Percentiles rank a stretch among this genome's conserved stretches.
Conservation (phyloP, 2,329 filamentous ascomycete species). For the Apiospora hydei region DNA sequence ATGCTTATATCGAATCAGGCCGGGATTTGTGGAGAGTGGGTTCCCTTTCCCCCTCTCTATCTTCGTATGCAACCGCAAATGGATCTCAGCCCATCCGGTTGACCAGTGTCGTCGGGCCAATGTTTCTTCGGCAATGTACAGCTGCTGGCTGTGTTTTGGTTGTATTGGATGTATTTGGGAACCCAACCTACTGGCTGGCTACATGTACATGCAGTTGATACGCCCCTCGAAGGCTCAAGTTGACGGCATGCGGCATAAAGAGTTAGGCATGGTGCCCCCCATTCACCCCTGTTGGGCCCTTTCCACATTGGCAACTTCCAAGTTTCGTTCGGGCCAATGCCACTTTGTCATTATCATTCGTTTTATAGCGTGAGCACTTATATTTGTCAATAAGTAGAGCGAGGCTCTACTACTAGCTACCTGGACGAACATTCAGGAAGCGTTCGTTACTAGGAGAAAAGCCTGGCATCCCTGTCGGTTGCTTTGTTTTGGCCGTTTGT, state of each 20-base stretch:
- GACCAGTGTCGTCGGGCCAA: background rate
- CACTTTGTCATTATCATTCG: background rate
- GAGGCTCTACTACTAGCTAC: background rate
- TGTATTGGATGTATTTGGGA: background rate
- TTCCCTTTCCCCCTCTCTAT: constrained; percentile 3
- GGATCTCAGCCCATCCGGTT: background rate
- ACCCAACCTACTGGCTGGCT: background rate
- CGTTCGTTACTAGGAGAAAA: background rate
- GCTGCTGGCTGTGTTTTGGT: background rate
- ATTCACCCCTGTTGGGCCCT: background rate
- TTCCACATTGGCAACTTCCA: background rate
- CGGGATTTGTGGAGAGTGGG: constrained; percentile 8
- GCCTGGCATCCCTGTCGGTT: background rate
- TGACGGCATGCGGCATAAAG: constrained; percentile 11
- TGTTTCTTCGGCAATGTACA: constrained; percentile 7
- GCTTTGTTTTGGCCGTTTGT: constrained; percentile 12
- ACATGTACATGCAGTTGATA: too few relatives aligned
- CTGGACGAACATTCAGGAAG: background rate
- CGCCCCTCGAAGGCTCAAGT: background rate
- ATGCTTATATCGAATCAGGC: constrained; percentile 19
- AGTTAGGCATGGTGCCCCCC: background rate
- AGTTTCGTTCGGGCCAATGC: background rate
- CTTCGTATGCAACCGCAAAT: background rate
- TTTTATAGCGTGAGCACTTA: background rate
- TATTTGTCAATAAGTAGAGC: background rate